Evolutionary conservation across 768 basidiomycete species (phyloP).

Genomic region (Galerina marginata): DNA sequence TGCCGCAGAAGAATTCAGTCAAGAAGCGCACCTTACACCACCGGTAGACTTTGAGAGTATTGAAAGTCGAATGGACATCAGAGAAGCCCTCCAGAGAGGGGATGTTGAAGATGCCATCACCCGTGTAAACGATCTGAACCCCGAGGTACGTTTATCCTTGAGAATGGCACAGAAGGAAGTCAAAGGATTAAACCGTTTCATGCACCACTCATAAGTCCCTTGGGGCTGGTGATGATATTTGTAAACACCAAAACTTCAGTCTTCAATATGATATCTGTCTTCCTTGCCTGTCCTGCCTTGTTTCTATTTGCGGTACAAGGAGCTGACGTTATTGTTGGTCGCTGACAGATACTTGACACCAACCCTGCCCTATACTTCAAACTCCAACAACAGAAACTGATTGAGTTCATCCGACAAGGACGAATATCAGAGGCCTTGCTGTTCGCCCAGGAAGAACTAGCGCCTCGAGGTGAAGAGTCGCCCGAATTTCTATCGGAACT

Average conservation of each 20-base stretch:
- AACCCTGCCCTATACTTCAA: constrained; percentile 95
- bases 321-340: constrained; percentile 26
- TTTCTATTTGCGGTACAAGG: constrained; percentile 13
- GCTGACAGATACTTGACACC: constrained; percentile 88
- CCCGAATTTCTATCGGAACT: constrained; percentile 92
- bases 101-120: constrained; percentile 95
- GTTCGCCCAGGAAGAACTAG: constrained; percentile 94
- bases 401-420: constrained; percentile 90
- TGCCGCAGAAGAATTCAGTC: constrained; percentile 93
- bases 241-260: constrained; percentile 87
- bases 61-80: constrained; percentile 92
- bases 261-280: constrained; percentile 84
- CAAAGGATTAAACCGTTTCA: constrained; percentile 90
- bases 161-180: constrained; percentile 16
- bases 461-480: constrained; percentile 93
- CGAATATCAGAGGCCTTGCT: constrained; percentile 78
- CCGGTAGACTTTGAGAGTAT: constrained; percentile 91
- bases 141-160: constrained; percentile 74
- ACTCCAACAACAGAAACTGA: constrained; percentile 93
- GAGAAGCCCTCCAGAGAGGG: constrained; percentile 91
- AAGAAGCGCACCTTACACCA: constrained; percentile 78
- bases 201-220: constrained; percentile 95
- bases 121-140: constrained; percentile 94
- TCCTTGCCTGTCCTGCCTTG: constrained; percentile 12
- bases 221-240: constrained; percentile 83